Percentiles rank a stretch among this genome's conserved stretches.
phyloP scores from a whole-genome alignment of 306 rosid genomes.

The Psophocarpus tetragonolobus region DNA sequence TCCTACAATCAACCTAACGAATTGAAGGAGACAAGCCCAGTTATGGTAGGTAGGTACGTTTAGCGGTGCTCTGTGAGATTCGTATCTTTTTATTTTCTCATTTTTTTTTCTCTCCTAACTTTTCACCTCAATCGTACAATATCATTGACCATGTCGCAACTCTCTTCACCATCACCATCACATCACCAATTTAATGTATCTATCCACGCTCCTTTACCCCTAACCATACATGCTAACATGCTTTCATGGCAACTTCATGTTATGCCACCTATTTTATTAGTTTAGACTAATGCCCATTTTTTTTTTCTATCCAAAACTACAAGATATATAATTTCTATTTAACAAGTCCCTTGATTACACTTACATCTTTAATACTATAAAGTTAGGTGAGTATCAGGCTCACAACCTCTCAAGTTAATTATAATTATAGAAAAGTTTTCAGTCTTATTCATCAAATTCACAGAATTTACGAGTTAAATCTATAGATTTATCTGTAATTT shows the following conservation, averaged over 20 bases:
- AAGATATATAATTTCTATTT: no score
- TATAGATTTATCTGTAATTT: no score
- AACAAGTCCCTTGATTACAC: no score
- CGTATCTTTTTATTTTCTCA: neutral
- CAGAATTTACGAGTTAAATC: no score
- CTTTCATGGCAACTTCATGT: neutral
- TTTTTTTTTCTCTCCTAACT: neutral
- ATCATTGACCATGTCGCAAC: neutral
- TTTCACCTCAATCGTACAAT: neutral
- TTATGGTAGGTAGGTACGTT: neutral
- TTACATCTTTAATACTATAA: no score
- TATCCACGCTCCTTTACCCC: neutral
- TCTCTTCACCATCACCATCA: neutral
- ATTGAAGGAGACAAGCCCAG: neutral
- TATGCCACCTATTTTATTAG: neutral
- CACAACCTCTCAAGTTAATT: no score
- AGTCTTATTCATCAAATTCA: no score
- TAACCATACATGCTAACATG: neutral
- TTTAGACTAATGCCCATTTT: neutral
- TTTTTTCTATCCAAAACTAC: no score
- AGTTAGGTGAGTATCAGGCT: no score
- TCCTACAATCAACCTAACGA: neutral
- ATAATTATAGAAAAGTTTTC: no score
- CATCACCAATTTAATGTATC: constrained; percentile 5
- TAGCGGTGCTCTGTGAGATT: neutral